Conservation (phyloP, 116 monocot genomes). For the Zostera marina region DNA sequence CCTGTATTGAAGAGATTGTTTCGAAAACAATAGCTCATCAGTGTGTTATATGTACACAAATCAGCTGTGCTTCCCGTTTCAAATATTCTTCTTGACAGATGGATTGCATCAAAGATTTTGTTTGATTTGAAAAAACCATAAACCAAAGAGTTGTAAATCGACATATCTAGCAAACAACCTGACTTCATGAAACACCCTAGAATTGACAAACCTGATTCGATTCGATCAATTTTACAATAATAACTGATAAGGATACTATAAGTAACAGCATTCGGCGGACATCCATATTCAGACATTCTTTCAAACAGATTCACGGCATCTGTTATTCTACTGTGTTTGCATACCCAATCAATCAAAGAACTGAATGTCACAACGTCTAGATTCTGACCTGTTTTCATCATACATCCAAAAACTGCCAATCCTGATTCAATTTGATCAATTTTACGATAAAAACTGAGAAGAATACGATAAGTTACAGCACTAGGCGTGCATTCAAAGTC, state of each 20-base stretch:
- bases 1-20: neutral
- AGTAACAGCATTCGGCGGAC: neutral
- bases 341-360: neutral
- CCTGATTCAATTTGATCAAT: neutral
- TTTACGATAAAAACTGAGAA: neutral
- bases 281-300: neutral
- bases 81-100: constrained; percentile 11
- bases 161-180: constrained; percentile 7
- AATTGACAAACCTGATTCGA: neutral
- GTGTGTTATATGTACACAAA: constrained; percentile 13
- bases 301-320: constrained; percentile 1
- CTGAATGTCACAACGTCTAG: neutral
- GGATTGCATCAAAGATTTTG: constrained; percentile 5
- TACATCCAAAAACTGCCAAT: too few relatives aligned
- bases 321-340: neutral
- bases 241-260: neutral
- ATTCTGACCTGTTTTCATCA: neutral
- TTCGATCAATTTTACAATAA: constrained; percentile 1
- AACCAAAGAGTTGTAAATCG: constrained; percentile 11
- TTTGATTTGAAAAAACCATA: too few relatives aligned
- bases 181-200: constrained; percentile 2
- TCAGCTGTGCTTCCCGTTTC: constrained; percentile 7
- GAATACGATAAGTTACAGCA: neutral
- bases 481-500: neutral
- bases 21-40: neutral